A percentile compares a stretch with the other conserved stretches of the same genome.
Conservation (phyloP, 2,329 filamentous ascomycete species). For the Zymoseptoria brevis region DNA sequence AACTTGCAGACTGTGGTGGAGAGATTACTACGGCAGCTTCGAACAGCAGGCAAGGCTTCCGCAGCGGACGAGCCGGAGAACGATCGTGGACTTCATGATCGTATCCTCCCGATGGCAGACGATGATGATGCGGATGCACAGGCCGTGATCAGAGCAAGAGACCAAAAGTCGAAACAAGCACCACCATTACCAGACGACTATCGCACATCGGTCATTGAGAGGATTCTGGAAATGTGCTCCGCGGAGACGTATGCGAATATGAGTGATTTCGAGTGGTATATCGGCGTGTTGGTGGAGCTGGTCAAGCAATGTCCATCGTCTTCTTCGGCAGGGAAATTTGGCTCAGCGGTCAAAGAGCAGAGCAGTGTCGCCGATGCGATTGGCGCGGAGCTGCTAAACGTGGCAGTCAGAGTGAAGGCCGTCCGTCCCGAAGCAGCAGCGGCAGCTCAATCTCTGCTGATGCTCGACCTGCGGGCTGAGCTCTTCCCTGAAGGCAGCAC, state of each 20-base stretch:
- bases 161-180: conserved; percentile 41
- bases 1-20: conserved; percentile 79
- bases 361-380: conserved; percentile 58
- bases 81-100: conserved; percentile 38
- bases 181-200: conserved; percentile 78
- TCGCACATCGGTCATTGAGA: conserved; percentile 68
- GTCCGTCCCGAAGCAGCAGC: conserved; percentile 72
- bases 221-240: conserved; percentile 83
- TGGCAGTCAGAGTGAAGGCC: conserved; percentile 83
- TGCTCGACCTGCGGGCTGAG: conserved; percentile 53
- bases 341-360: conserved; percentile 4
- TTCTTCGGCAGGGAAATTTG: conserved; percentile 9
- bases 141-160: conserved; percentile 45
- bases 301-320: conserved; percentile 59
- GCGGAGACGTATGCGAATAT: conserved; percentile 80
- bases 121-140: conserved; percentile 53
- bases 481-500: conserved; percentile 45
- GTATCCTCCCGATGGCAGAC: conserved; percentile 44
- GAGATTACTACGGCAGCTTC: conserved; percentile 76
- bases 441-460: conserved; percentile 68
- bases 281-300: conserved; percentile 79
- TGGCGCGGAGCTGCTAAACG: conserved; percentile 77
- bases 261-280: conserved; percentile 94
- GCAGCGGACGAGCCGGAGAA: conserved; percentile 38
- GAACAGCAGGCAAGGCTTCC: conserved; percentile 54